Evolutionary conservation across 1,139 yeast genomes (phyloP), one percentile per base, ranked within the genome.

Genomic region (Arxiozyma slooffiae): DNA sequence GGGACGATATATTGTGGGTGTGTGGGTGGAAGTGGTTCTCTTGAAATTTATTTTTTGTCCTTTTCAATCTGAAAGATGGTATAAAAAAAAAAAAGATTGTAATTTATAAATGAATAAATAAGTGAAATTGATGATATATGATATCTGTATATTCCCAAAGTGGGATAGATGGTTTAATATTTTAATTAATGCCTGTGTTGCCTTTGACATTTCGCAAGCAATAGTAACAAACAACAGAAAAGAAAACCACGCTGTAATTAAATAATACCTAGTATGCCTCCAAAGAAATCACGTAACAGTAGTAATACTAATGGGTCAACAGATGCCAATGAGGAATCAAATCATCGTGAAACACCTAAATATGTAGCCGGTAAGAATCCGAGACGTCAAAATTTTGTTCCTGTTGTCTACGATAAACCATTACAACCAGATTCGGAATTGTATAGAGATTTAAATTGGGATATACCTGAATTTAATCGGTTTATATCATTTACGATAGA

Each of bases 331-430:
- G 64, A 57, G 23, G 53, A 53, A 17, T 57, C 52, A 17, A 52
- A 23, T 17, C 45, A 21, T 24, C 45, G 50, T 48, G 57, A 55
- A 14, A 38, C 48, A 16, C 50, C 55, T 16, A 60, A 58, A 50
- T 61, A 62, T 48, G 52, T 54, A 5, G 63, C 67, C 8, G 69
- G 69, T 17, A 66, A 66, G 49, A 64, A 60, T 36, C 69, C 69
- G 7, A 57, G 64, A 51, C 55, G 46, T 16, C 58, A 55, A 14
- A 58, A 55, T 11, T 44, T 54, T 7, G 49, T 56, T 7, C 60
- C 64, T 7, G 50, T 43, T 9, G 62, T 64, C 2, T 63, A 63
- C 46, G 53, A 55, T 9, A 55, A 50, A 8, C 64, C 70, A 6
- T 46, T 67, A 38, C 59, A 59, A 48, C 62, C 68, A 7, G 57